These are phyloP conservation scores for Pseudocohnilembus persalinus DNA, from an alignment of 169 alveolate species.

Conservation along the genomic window DNA sequence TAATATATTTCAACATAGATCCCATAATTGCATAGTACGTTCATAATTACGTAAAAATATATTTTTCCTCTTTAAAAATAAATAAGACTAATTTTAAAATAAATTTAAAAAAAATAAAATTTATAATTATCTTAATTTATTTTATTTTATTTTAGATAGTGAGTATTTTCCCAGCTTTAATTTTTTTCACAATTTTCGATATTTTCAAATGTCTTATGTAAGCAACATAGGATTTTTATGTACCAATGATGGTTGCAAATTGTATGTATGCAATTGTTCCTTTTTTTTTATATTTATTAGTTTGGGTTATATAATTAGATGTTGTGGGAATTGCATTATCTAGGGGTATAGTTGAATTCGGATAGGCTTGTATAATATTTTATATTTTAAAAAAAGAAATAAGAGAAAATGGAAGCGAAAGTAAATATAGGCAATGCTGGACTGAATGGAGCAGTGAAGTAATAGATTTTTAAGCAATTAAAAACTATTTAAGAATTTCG, in stretches of 20 bases:
- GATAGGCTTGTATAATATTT: no score
- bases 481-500: background rate
- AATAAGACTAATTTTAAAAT: no score
- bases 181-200: background rate
- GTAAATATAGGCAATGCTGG: background rate
- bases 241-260: background rate
- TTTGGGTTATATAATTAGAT: background rate
- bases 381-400: background rate
- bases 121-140: no score
- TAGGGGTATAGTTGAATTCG: background rate
- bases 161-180: background rate
- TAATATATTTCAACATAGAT: background rate
- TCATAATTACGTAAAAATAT: background rate
- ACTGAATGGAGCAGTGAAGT: background rate
- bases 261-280: background rate
- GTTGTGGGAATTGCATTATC: background rate
- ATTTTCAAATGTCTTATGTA: background rate
- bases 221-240: background rate
- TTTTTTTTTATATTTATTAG: no score
- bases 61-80: background rate
- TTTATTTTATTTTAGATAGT: background rate
- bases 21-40: background rate
- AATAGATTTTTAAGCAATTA: background rate
- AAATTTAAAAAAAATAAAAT: no score
- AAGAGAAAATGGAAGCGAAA: no score